Evolutionary conservation across 169 alveolate species (phyloP), one percentile per base, ranked within the genome.

Genomic region (Plasmodium relictum): DNA sequence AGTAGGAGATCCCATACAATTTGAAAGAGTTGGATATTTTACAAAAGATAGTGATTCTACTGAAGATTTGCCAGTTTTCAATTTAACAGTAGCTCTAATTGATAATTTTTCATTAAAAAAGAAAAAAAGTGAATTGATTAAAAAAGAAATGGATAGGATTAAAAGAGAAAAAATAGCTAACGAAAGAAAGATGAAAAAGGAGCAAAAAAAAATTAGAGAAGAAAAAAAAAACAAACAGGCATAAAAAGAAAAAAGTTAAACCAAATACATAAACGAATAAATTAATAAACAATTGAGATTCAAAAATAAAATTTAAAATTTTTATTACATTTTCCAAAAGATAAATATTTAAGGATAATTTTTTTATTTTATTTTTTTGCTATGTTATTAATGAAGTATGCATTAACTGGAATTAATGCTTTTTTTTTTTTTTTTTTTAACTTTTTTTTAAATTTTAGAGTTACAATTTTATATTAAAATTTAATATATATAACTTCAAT

Each of bases 21-120:
- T 96, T 73, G 98, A 96, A 74, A 93, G 98, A 4, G 72, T 93
- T 8, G 98, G 98, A 10, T 96, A 88, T 92, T 96, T 96, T 88
- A 92, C 96, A 14, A 93, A 87, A 65, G 98, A 96, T 86, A 93
- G 74, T 37, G 96, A 94, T 37, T 80, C 95, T 20, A 93, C 96
- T 18, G 92, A 69, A 10, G 66, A 76, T 12, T 71, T 42, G 16
- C 88, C 86, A 0, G 91, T 93, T 16, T 94, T 89, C 78, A 94
- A 94, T 50, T 89, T 94, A 22, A 94, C 97, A 6, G 93, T 93
- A 26, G 88, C 95, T 5, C 74, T 94, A n/a, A 89, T 88, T 65
- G 97, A 94, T 71, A 88, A 92, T 54, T 74, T 73, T 18, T 90
- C 83, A 6, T 18, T 74, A 45, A 74, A 87, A 59, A 62, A 89